Evolutionary conservation across 2,329 filamentous ascomycete genomes (phyloP).

Genomic region (Aspergillus nomiae): DNA sequence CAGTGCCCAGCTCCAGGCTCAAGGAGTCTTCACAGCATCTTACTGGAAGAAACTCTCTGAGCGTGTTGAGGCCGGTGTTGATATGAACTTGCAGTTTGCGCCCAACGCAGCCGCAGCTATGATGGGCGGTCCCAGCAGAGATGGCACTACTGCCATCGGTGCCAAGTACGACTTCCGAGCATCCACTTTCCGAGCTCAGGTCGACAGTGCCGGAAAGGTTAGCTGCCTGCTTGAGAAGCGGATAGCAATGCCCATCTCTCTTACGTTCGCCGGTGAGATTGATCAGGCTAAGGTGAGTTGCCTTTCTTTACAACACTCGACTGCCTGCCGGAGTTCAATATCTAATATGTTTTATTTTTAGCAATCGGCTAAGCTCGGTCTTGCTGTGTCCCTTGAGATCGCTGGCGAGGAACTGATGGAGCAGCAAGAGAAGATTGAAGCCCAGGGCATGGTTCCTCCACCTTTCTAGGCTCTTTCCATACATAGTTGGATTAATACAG

Average conservation of each 20-base stretch:
- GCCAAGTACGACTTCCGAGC: conserved; percentile 98
- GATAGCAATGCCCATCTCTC: conserved; percentile 85
- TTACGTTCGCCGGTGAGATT: conserved; percentile 95
- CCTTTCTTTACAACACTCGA: not conserved
- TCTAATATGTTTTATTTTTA: conserved; percentile 44
- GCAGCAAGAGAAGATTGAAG: conserved; percentile 66
- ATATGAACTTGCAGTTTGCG: conserved; percentile 84
- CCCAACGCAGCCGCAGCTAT: conserved; percentile 64
- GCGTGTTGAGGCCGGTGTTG: conserved; percentile 93
- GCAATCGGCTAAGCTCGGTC: conserved; percentile 93
- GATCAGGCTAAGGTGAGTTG: conserved; percentile 87
- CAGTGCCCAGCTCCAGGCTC: conserved; percentile 83
- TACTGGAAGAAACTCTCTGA: conserved; percentile 95
- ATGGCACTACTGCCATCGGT: conserved; percentile 87
- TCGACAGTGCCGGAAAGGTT: conserved; percentile 93
- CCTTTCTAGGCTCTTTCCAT: conserved; percentile 46
- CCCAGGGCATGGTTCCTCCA: conserved; percentile 48
- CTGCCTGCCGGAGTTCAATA: conserved; percentile 7
- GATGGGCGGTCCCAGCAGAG: conserved; percentile 79
- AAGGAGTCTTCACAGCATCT: conserved; percentile 83
- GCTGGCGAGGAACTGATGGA: conserved; percentile 83
- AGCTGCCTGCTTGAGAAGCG: conserved; percentile 93
- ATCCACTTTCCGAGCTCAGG: conserved; percentile 91
- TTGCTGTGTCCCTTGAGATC: conserved; percentile 89
- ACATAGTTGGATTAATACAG: conserved; percentile 18